Conservation (phyloP, 2,329 filamentous ascomycete species). For the Zopfia rhizophila region DNA sequence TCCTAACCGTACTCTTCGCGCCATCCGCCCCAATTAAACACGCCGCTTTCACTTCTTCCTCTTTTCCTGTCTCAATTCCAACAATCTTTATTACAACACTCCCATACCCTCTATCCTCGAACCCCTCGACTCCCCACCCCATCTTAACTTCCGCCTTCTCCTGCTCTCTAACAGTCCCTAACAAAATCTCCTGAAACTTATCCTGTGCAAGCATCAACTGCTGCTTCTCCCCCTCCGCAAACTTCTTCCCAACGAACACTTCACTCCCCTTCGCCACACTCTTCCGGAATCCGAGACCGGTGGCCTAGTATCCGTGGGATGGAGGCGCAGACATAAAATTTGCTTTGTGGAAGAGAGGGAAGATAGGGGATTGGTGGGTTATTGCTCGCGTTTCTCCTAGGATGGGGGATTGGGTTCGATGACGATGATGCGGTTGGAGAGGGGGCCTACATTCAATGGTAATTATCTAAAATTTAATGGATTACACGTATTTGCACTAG, state of each 20-base stretch:
- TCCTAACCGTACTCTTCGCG: constrained; percentile 34
- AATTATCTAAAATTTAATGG: no score
- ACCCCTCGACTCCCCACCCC: constrained; percentile 29
- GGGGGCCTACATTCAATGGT: no score
- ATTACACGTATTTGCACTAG: no score
- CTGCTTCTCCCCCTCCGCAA: constrained; percentile 35
- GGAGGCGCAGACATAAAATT: constrained; percentile 50
- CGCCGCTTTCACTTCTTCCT: constrained; percentile 30
- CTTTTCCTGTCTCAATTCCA: constrained; percentile 2
- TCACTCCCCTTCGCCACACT: constrained; percentile 31
- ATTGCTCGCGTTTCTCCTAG: constrained; percentile 52
- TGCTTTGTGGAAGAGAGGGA: constrained; percentile 50
- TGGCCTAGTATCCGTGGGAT: constrained; percentile 32
- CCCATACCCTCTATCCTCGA: constrained; percentile 17
- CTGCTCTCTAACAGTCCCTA: constrained; percentile 28
- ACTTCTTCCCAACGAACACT: constrained; percentile 42
- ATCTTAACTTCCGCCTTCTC: constrained; percentile 31
- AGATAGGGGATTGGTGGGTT: constrained; percentile 54
- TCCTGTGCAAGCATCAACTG: constrained; percentile 44
- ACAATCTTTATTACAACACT: constrained; percentile 23
- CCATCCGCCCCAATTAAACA: constrained; percentile 48
- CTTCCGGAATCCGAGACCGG: constrained; percentile 42
- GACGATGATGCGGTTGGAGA: constrained; percentile 17
- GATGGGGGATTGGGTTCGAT: constrained; percentile 38
- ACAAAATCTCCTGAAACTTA: constrained; percentile 41